Base-by-base conservation (phyloP, 73 alveolate genomes). In the Paramecium tetraurelia region DNA sequence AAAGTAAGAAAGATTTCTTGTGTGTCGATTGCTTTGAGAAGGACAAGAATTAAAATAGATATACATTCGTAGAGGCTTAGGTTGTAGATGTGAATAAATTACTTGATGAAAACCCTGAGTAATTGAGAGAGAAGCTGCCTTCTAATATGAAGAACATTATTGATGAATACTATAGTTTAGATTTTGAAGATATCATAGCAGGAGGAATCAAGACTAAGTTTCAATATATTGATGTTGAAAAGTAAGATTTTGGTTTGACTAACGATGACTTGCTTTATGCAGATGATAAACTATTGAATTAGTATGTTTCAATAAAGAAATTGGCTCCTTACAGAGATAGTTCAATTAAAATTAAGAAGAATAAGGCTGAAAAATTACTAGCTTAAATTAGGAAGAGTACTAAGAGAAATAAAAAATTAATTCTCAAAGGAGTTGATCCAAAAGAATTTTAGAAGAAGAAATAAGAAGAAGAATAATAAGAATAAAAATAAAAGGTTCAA, bases 181-280 rank as follows among this genome's bases (percentile, higher is more conserved):
- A 96, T 59, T 97, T 92, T 89, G 99, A 98, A 93, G 99, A 98
- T 88, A 95, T 98, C 21, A 96, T 98, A 18, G 98, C 97, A 40
- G 96, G 95, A 27, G 98, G 98, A 7, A 92, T 98, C 40, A 97
- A 96, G 14, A 96, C 99, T 31, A 95, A 96, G 83, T 98, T 98
- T 88, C 96, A 93, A 94, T 98, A 98, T 93, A 93, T 96, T 12
- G 96, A 97, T 90, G 99, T 98, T 7, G 85, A 86, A 1, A 89
- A 94, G 69, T 96, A 95, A 63, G 98, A 96, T 84, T 98, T 95
- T 83, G 99, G 99, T 9, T 95, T 98, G n/a, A 97, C 99, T 22
- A 98, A 96, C 89, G 99, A 98, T 70, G 99, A 97, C 92, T 85
- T 98, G 80, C 86, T 98, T 12, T 95, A 94, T 38, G 96, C 97